These are phyloP conservation scores for Diplocarpon rosae DNA, from an alignment of 2,329 filamentous ascomycete species.

Conservation along the genomic window DNA sequence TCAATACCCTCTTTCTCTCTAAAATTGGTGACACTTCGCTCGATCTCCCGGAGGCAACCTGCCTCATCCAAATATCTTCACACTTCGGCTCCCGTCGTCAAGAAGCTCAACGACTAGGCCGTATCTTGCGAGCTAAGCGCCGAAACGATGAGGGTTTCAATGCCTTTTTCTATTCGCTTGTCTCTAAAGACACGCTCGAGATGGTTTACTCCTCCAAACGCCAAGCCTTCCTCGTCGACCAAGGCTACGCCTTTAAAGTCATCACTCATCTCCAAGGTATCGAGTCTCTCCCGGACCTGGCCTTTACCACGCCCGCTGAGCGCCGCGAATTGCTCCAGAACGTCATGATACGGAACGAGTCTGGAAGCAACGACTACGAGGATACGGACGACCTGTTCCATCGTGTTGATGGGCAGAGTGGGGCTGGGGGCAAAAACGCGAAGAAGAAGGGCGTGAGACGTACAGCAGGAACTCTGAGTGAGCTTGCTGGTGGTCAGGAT, in stretches of 20 bases:
- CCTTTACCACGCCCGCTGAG: slow-evolving; percentile 68
- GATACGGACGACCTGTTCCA: slow-evolving; percentile 51
- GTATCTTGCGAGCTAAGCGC: slow-evolving; percentile 88
- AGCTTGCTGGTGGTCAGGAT: slow-evolving; percentile 82
- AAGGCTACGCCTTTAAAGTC: slow-evolving; percentile 98
- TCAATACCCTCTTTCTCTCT: slow-evolving; percentile 90
- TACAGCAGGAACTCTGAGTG: slow-evolving; percentile 74
- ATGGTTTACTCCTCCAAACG: slow-evolving; percentile 97
- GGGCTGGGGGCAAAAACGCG: slow-evolving; percentile 32
- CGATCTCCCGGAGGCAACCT: slow-evolving; percentile 91
- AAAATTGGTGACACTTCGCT: slow-evolving; percentile 99
- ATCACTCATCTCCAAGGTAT: slow-evolving; percentile 93
- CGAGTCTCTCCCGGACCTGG: slow-evolving; percentile 68
- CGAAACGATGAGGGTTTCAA: slow-evolving; percentile 98
- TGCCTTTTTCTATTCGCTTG: slow-evolving; percentile 95
- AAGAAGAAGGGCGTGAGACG: slow-evolving; percentile 54
- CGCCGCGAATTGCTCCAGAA: slow-evolving; percentile 79
- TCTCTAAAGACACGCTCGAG: slow-evolving; percentile 93
- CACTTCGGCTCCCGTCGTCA: slow-evolving; percentile 96
- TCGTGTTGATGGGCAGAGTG: slow-evolving; percentile 27
- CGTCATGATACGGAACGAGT: slow-evolving; percentile 77
- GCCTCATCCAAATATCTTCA: slow-evolving; percentile 92
- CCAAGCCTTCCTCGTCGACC: slow-evolving; percentile 93
- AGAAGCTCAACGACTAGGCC: slow-evolving; percentile 85
- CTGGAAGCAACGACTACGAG: slow-evolving; percentile 12